phyloP scores from a whole-genome alignment of 2,329 filamentous ascomycete genomes.

The Fusarium penzigii region DNA sequence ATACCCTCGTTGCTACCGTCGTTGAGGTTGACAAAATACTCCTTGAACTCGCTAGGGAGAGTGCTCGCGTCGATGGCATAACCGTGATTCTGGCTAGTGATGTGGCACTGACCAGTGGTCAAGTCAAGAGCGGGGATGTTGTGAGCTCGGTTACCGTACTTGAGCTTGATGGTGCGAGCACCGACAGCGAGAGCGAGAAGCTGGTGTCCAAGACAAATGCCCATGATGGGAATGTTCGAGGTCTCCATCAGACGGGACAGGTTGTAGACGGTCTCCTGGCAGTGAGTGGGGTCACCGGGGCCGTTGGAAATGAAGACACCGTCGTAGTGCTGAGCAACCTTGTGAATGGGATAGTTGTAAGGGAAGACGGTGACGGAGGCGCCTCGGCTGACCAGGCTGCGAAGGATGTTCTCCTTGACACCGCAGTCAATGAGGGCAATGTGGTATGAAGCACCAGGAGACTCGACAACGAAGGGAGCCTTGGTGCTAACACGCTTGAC shows the following conservation, averaged over 20 bases:
- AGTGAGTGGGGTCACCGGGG: slow-evolving; percentile 96
- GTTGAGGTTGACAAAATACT: slow-evolving; percentile 98
- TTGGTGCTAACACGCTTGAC: slow-evolving; percentile 97
- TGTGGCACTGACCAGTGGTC: slow-evolving; percentile 96
- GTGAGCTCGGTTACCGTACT: slow-evolving; percentile 98
- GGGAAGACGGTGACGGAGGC: slow-evolving; percentile 94
- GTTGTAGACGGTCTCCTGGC: slow-evolving; percentile 91
- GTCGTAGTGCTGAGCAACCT: slow-evolving; percentile 96
- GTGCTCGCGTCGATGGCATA: slow-evolving; percentile 90
- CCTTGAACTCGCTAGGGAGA: slow-evolving; percentile 84
- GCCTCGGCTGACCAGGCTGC: slow-evolving; percentile 87
- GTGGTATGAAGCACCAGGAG: slow-evolving; percentile 80
- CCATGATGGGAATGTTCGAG: slow-evolving; percentile 91
- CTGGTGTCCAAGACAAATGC: slow-evolving; percentile 97
- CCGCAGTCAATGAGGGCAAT: slow-evolving; percentile 96
- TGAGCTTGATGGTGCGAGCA: slow-evolving; percentile 91
- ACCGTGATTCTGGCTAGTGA: slow-evolving; percentile 97
- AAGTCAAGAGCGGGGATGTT: slow-evolving; percentile 96
- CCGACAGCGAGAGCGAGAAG: slow-evolving; percentile 87
- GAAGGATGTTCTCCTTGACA: slow-evolving; percentile 99
- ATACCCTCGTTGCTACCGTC: slow-evolving; percentile 97
- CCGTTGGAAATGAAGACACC: slow-evolving; percentile 99
- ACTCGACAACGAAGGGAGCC: slow-evolving; percentile 92
- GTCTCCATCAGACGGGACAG: slow-evolving; percentile 87
- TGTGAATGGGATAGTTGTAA: slow-evolving; percentile 96